A percentile compares a stretch with the other conserved stretches of the same genome.
These are phyloP conservation scores for Fusarium neocosmosporiellum DNA, from an alignment of 2,329 filamentous ascomycete genomes.

Conservation along the genomic window DNA sequence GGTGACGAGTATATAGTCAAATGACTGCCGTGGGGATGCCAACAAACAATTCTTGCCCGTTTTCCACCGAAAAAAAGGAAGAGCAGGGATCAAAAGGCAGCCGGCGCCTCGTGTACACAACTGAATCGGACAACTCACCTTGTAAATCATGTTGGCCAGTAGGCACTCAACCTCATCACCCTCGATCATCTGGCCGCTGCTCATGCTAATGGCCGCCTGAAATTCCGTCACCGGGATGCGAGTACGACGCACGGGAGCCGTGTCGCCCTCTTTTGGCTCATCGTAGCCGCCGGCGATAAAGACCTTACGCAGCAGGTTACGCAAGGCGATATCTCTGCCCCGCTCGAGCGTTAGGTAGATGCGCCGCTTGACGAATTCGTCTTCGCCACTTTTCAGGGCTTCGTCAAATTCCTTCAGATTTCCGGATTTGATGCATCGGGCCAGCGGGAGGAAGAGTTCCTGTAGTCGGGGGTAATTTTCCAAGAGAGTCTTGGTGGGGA, in stretches of 20 bases:
- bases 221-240: constrained; percentile 88
- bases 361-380: constrained; percentile 91
- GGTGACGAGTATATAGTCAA: constrained; percentile 44
- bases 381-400: constrained; percentile 82
- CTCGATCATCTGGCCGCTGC: constrained; percentile 76
- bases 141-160: constrained; percentile 97
- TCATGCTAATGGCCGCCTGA: constrained; percentile 82
- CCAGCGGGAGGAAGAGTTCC: constrained; percentile 81
- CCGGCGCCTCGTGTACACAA: constrained; percentile 7
- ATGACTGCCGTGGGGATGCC: constrained; percentile 31
- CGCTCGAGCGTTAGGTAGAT: constrained; percentile 96
- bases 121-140: constrained; percentile 66
- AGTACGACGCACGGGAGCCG: constrained; percentile 73
- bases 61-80: background rate
- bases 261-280: constrained; percentile 75
- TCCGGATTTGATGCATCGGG: constrained; percentile 81
- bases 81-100: constrained; percentile 7
- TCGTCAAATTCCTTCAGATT: constrained; percentile 86
- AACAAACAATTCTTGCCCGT: constrained; percentile 4
- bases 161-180: constrained; percentile 95
- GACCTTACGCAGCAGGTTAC: constrained; percentile 92
- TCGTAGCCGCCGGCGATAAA: constrained; percentile 88
- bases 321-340: constrained; percentile 88
- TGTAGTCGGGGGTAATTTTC: constrained; percentile 81
- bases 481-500: constrained; percentile 80